Evolutionary conservation across 306 rosid species (phyloP).

Genomic region (Quercus gilva): DNA sequence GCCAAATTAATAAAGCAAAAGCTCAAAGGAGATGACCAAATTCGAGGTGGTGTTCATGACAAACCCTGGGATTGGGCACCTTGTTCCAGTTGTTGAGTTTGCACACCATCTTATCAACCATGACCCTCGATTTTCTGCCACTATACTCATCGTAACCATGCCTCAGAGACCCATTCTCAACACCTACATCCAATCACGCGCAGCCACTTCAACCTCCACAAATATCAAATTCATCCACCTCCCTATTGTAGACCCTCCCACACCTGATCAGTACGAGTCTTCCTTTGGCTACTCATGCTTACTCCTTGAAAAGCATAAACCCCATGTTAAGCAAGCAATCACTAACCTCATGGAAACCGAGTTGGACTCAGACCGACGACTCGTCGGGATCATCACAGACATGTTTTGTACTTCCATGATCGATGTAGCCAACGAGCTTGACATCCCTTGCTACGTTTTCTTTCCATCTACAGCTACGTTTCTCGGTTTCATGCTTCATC

Average conservation of each 20-base stretch:
- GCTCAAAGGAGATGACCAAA: background rate
- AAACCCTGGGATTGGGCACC: conserved; percentile 52
- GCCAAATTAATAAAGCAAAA: background rate
- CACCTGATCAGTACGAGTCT: conserved; percentile 40
- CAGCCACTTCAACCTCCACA: conserved; percentile 6
- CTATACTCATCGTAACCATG: conserved; percentile 42
- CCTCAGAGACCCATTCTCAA: conserved; percentile 43
- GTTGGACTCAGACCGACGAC: background rate
- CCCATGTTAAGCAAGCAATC: conserved; percentile 29
- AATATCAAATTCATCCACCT: conserved; percentile 37
- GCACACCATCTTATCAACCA: conserved; percentile 46
- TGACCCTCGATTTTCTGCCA: conserved; percentile 43
- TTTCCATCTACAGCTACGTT: conserved; percentile 55
- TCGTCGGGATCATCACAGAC: conserved; percentile 47
- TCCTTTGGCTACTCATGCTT: conserved; percentile 21
- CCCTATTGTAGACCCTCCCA: conserved; percentile 33
- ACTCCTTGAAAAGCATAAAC: conserved; percentile 35
- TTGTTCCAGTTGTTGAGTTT: conserved; percentile 54
- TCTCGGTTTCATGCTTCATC: conserved; percentile 42
- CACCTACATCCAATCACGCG: conserved; percentile 37
- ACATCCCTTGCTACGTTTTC: conserved; percentile 52
- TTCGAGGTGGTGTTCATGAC: conserved; percentile 47
- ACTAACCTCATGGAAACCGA: conserved; percentile 12
- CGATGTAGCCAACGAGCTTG: conserved; percentile 56
- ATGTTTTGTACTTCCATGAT: conserved; percentile 47